A percentile compares a stretch with the other conserved stretches of the same genome.
Evolutionary conservation across 1,284 basidiomycete species (phyloP).

Genomic region (Rhodotorula sp.): DNA sequence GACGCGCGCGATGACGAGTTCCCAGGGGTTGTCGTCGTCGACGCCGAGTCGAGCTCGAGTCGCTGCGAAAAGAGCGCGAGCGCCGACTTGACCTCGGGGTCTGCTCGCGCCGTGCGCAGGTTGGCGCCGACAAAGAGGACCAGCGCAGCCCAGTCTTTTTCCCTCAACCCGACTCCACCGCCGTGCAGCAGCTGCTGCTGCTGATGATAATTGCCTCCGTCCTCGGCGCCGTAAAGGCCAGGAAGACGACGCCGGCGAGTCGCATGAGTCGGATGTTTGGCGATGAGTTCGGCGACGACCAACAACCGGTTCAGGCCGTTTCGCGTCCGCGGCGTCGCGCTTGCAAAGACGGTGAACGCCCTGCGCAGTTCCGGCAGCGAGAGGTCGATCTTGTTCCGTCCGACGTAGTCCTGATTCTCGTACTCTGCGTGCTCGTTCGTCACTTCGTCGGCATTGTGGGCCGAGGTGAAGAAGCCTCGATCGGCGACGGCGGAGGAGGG

Average conservation of each 20-base stretch:
- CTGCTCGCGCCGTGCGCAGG: slow-evolving; percentile 7
- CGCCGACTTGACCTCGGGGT: slow-evolving; percentile 17
- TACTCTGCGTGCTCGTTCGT: background rate
- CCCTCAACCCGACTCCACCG: slow-evolving; percentile 18
- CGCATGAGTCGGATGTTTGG: background rate
- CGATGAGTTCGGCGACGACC: slow-evolving; percentile 37
- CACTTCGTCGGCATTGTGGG: background rate
- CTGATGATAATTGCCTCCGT: background rate
- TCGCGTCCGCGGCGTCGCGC: slow-evolving; percentile 19
- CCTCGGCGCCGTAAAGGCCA: background rate
- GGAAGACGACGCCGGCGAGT: background rate
- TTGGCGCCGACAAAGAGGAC: slow-evolving; percentile 22
- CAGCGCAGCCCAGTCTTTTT: slow-evolving; percentile 25
- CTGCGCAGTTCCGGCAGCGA: slow-evolving; percentile 21
- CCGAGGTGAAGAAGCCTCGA: slow-evolving; percentile 10
- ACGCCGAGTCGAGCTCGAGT: background rate
- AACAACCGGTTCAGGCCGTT: slow-evolving; percentile 29
- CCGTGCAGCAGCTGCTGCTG: slow-evolving; percentile 3
- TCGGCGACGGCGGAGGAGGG: background rate
- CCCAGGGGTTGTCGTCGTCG: background rate
- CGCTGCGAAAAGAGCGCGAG: slow-evolving; percentile 21
- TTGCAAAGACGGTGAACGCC: slow-evolving; percentile 24
- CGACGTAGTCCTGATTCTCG: background rate
- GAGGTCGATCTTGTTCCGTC: slow-evolving; percentile 21
- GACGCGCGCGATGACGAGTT: too few species aligned